Conservation (phyloP, 768 basidiomycete genomes). For the Cyathus striatus region DNA sequence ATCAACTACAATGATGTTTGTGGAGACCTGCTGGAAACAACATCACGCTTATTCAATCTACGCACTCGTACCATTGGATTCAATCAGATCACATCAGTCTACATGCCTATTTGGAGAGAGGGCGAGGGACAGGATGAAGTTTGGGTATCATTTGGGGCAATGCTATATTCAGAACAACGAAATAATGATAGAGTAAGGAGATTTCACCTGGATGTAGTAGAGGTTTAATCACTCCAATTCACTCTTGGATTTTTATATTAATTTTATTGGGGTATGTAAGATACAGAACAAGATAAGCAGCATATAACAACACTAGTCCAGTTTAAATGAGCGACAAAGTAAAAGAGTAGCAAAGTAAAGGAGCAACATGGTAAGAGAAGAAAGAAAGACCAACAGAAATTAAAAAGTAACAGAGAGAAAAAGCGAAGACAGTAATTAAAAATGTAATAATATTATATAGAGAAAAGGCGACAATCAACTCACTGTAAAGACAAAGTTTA, state of each 20-base stretch:
- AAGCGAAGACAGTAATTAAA: no score
- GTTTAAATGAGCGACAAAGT: background rate
- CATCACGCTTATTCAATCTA: constrained; percentile 28
- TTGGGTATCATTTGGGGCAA: constrained; percentile 28
- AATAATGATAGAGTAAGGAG: constrained; percentile 22
- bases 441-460: no score
- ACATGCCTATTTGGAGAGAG: constrained; percentile 29
- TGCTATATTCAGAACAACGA: constrained; percentile 29
- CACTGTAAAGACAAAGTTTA: no score
- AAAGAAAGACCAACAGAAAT: background rate
- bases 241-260: no score
- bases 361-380: background rate
- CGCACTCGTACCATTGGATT: constrained; percentile 26
- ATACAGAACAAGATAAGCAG: no score
- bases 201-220: constrained; percentile 24
- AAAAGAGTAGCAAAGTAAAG: background rate
- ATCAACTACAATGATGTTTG: no score
- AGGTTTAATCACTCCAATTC: no score
- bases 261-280: no score
- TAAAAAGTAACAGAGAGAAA: no score
- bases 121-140: constrained; percentile 20
- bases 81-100: constrained; percentile 36
- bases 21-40: constrained; percentile 26
- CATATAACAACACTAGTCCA: background rate
- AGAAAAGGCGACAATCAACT: no score